Percentiles rank a stretch among this genome's conserved stretches.
Evolutionary conservation across 352 stramenopile species (phyloP).

Genomic region (Globisporangium canariense): DNA sequence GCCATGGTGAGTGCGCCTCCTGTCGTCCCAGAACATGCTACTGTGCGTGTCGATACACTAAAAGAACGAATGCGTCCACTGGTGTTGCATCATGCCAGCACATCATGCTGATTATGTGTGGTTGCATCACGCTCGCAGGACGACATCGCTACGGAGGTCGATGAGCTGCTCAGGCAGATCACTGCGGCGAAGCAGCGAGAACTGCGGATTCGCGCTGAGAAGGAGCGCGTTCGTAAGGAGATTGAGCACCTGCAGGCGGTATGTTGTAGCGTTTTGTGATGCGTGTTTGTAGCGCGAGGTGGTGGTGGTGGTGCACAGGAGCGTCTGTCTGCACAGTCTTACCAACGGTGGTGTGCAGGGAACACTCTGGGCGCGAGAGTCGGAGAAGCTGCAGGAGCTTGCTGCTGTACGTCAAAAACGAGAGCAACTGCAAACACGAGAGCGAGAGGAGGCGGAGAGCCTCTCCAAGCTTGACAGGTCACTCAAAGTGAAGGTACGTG

Average conservation of each 20-base stretch:
- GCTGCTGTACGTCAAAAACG: slow-evolving; percentile 29
- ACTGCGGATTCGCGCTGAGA: slow-evolving; percentile 60
- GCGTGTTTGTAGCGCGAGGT: background rate
- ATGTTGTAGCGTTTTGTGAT: background rate
- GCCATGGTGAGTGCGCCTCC: slow-evolving; percentile 2
- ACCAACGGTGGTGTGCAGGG: slow-evolving; percentile 19
- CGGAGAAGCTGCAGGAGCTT: slow-evolving; percentile 43
- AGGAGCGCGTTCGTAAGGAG: slow-evolving; percentile 57
- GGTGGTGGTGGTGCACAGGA: background rate
- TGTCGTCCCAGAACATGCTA: background rate
- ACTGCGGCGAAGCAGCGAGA: slow-evolving; percentile 54
- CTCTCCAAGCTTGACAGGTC: slow-evolving; percentile 29
- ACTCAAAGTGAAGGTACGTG: slow-evolving; percentile 24
- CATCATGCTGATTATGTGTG: background rate
- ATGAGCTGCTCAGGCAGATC: slow-evolving; percentile 54
- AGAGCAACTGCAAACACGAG: slow-evolving; percentile 26
- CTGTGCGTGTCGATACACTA: background rate
- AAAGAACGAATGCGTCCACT: background rate
- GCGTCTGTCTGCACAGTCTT: background rate
- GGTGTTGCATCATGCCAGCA: background rate
- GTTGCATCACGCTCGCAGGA: slow-evolving; percentile 9
- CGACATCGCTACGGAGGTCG: slow-evolving; percentile 38
- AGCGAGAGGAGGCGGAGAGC: slow-evolving; percentile 30
- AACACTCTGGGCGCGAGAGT: slow-evolving; percentile 44
- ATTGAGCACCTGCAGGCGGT: slow-evolving; percentile 46